Evolutionary conservation across 2,329 filamentous ascomycete genomes (phyloP).

Genomic region (Neurospora sp.): DNA sequence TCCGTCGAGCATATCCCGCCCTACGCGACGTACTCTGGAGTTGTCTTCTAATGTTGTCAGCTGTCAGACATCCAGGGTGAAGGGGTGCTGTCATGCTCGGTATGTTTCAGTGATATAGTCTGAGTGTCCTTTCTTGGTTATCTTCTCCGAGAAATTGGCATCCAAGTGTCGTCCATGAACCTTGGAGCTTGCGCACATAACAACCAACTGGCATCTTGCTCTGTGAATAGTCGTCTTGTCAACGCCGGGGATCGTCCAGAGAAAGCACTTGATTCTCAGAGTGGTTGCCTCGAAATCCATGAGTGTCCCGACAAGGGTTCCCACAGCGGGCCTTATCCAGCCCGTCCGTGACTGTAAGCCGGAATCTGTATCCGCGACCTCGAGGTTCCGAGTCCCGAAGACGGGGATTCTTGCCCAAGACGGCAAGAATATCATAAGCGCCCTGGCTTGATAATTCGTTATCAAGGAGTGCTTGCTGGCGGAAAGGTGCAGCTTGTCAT

Average conservation of each 20-base stretch:
- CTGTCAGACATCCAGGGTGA: neutral
- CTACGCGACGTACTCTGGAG: neutral
- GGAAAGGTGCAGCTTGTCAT: neutral
- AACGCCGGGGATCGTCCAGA: neutral
- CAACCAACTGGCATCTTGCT: neutral
- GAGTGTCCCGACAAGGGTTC: neutral
- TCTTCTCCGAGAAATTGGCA: neutral
- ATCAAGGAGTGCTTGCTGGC: neutral
- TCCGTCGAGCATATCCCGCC: neutral
- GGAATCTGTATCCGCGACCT: neutral
- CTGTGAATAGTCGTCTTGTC: neutral
- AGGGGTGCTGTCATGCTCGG: neutral
- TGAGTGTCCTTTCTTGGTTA: neutral
- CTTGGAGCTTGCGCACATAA: neutral
- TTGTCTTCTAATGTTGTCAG: neutral
- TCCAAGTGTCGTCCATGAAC: neutral
- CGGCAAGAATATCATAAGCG: neutral
- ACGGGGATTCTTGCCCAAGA: neutral
- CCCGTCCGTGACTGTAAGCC: neutral
- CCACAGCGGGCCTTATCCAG: neutral
- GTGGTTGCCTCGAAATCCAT: neutral
- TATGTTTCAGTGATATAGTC: neutral
- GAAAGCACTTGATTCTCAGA: neutral
- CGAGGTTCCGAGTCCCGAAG: neutral
- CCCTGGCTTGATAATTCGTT: neutral